These are phyloP conservation scores for Diaporthe aspalathi DNA, from an alignment of 2,329 filamentous ascomycete species.

Conservation along the genomic window DNA sequence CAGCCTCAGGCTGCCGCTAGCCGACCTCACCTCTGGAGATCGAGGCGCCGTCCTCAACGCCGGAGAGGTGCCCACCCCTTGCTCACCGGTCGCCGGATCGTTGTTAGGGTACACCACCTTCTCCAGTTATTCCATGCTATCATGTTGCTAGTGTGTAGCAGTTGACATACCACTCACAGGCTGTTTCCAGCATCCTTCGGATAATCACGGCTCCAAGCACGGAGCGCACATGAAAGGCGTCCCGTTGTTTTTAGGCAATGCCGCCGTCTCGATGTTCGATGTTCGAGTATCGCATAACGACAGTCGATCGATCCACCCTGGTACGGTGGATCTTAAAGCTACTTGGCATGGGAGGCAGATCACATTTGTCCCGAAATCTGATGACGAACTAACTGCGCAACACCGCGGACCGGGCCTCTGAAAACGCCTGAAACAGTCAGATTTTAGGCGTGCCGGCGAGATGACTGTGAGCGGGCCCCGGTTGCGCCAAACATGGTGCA, in stretches of 20 bases:
- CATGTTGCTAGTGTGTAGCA: conserved; percentile 25
- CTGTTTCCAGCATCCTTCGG: conserved; percentile 20
- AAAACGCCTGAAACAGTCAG: conserved; percentile 26
- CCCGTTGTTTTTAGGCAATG: background rate
- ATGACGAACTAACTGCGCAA: conserved; percentile 3
- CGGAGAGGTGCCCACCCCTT: conserved; percentile 30
- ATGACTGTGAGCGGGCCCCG: background rate
- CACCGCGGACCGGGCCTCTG: conserved; percentile 36
- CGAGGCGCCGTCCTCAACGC: conserved; percentile 19
- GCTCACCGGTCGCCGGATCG: conserved; percentile 36
- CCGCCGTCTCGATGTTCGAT: too few relatives aligned
- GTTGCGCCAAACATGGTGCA: background rate
- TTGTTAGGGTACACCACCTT: conserved; percentile 35
- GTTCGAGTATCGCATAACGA: background rate
- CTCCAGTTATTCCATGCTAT: conserved; percentile 13
- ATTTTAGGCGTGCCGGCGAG: conserved; percentile 30
- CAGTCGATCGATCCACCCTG: background rate
- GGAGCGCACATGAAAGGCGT: background rate
- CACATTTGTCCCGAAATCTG: conserved; percentile 7
- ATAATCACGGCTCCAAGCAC: conserved; percentile 18
- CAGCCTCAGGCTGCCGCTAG: conserved; percentile 28
- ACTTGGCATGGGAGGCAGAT: conserved; percentile 9
- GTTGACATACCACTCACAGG: conserved; percentile 22
- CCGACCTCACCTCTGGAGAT: conserved; percentile 29
- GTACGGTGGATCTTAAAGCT: background rate